phyloP scores from a whole-genome alignment of 192 early-diverging fungal genomes.

The Rhizoclosmatium sp. region DNA sequence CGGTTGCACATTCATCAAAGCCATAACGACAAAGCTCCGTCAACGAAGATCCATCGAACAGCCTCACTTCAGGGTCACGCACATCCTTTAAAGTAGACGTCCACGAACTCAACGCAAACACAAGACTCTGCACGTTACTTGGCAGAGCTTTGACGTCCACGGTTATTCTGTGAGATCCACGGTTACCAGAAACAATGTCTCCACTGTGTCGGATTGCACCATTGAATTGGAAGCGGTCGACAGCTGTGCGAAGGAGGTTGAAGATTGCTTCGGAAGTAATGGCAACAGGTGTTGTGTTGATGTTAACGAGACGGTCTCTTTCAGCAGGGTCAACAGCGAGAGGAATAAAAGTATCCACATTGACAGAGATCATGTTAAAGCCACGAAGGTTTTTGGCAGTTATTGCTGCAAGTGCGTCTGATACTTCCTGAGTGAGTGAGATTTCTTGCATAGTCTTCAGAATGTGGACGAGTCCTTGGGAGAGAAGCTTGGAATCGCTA shows the following conservation, averaged over 20 bases:
- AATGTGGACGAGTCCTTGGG: constrained; percentile 27
- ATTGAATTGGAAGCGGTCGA: background rate
- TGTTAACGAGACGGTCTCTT: too few relatives aligned
- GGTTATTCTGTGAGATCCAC: constrained; percentile 41
- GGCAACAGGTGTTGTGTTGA: too few relatives aligned
- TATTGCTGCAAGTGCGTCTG: background rate
- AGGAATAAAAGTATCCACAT: background rate
- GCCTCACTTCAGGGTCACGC: constrained; percentile 34
- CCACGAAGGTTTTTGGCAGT: constrained; percentile 8
- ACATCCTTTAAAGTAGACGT: constrained; percentile 27
- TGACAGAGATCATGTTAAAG: constrained; percentile 1
- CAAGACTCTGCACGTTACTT: constrained; percentile 33
- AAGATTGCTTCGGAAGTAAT: background rate
- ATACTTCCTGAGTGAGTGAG: background rate
- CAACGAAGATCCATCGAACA: constrained; percentile 32
- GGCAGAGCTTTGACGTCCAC: constrained; percentile 29
- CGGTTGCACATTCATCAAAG: constrained; percentile 31
- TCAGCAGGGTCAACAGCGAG: too few relatives aligned
- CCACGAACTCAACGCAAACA: constrained; percentile 46
- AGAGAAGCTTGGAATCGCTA: background rate
- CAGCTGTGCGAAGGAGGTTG: too few relatives aligned
- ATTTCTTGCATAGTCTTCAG: constrained; percentile 32
- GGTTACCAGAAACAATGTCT: constrained; percentile 31
- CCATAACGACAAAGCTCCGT: constrained; percentile 41
- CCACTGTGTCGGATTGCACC: constrained; percentile 40